Evolutionary conservation across 108 stramenopile genomes (phyloP), one percentile per base, ranked within the genome.

Genomic region (Craspedostauros australis): DNA sequence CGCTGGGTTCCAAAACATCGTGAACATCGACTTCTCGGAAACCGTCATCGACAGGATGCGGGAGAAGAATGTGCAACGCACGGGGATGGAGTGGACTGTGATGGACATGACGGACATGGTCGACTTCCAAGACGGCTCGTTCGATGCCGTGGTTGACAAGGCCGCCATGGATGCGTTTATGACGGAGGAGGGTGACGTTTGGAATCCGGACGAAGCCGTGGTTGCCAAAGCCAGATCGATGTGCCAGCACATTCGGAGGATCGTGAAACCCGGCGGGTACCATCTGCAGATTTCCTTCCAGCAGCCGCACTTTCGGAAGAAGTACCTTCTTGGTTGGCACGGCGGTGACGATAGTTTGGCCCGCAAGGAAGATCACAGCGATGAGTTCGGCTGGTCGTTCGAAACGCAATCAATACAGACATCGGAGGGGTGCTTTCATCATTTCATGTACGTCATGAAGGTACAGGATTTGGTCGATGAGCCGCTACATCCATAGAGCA

Each of bases 71-170:
- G 11, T 8, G 53, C 24, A 38, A 18, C 26, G 26, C n/a, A 32
- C 37, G 7, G 34, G 43, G 11, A 49, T 81, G 28, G 23, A 31
- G 24, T 79, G 80, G 80, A 45, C 57, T 25, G 27, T 38, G 14
- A 73, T 75, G 71, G 84, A 82, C 46, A 82, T 82, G 80, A 62
- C 73, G 0, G 44, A 66, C 14, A 7, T 62, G 15, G 6, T 37
- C 12, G 5, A 4, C 4, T 45, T 52, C 4, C 25, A 30, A n/a
- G 59, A 73, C 9, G 70, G 16, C 3, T 36, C 37, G 16, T 72
- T 85, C 32, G 84, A 86, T 46, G 66, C 76, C 11, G 76, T 86
- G 12, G 19, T 86, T 8, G 84, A 86, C 69, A 86, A 86, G 75
- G 84, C 84, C 3, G 79, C 81, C 20, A 58, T 66, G 80, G 84